These are phyloP conservation scores for Aspergillus kassunensis DNA, from an alignment of 495 filamentous ascomycete genomes.

Conservation along the genomic window DNA sequence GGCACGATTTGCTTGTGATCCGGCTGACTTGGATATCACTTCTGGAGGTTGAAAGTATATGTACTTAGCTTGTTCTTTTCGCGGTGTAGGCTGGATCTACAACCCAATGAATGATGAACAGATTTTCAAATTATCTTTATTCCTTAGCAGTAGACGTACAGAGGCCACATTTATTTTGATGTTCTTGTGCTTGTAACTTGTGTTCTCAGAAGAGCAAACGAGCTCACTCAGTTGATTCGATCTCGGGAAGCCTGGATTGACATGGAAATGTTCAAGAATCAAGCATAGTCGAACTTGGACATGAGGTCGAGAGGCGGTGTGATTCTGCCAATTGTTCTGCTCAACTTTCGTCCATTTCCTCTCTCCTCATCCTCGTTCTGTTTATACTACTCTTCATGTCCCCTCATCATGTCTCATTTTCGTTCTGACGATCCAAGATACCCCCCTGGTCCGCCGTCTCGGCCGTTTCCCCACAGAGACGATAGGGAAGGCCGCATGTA, in stretches of 20 bases:
- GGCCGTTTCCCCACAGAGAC: slow-evolving; percentile 30
- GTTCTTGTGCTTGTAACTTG: too few species aligned
- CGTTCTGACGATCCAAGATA: slow-evolving; percentile 29
- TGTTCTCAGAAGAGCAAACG: too few species aligned
- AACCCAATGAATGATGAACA: neutral
- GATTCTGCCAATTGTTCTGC: neutral
- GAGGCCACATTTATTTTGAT: neutral
- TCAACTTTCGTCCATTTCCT: neutral
- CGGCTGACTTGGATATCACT: neutral
- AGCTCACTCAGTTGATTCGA: too few species aligned
- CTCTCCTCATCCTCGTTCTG: slow-evolving; percentile 5
- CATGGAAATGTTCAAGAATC: too few species aligned
- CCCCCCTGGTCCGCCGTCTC: slow-evolving; percentile 20
- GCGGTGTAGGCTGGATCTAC: neutral
- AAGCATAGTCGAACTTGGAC: too few species aligned
- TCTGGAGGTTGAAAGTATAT: neutral
- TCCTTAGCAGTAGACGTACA: neutral
- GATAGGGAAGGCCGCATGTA: slow-evolving; percentile 48
- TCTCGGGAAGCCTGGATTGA: too few species aligned
- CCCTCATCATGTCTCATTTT: slow-evolving; percentile 30
- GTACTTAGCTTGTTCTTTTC: neutral
- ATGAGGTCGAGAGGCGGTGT: neutral
- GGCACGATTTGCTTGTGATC: neutral
- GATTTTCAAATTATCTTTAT: neutral
- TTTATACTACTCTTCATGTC: slow-evolving; percentile 8